Conservation (phyloP, 306 rosid species). For the Quercus aquifolioides region DNA sequence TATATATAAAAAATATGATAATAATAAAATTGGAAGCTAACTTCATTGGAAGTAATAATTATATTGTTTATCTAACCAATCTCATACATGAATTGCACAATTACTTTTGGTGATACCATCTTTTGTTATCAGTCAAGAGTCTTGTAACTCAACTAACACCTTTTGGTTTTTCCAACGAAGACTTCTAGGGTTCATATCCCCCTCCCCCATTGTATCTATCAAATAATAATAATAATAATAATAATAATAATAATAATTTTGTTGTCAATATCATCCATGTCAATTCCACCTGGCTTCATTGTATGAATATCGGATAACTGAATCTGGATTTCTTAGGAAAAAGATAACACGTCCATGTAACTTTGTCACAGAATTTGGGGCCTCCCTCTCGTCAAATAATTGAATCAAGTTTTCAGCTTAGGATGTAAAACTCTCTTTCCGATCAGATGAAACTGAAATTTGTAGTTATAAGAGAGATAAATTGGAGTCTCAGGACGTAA, state of each 20-base stretch:
- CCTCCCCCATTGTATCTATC: too few relatives aligned
- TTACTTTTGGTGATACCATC: neutral
- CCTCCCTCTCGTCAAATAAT: neutral
- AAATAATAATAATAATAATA: too few relatives aligned
- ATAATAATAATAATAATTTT: too few relatives aligned
- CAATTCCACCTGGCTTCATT: neutral
- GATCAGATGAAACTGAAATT: too few relatives aligned
- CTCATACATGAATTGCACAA: neutral
- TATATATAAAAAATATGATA: too few relatives aligned
- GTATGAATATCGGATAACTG: neutral
- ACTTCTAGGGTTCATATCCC: too few relatives aligned
- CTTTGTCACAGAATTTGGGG: neutral
- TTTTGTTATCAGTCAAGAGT: neutral
- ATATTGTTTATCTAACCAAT: neutral
- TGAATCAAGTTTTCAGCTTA: too few relatives aligned
- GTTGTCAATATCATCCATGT: neutral
- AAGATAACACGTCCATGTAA: neutral
- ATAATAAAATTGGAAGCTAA: neutral
- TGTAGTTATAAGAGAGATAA: too few relatives aligned
- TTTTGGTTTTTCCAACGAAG: too few relatives aligned
- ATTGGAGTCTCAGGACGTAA: too few relatives aligned
- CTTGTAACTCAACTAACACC: too few relatives aligned
- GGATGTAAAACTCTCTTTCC: neutral
- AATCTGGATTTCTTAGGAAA: neutral
- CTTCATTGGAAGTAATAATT: neutral